These are phyloP conservation scores for Venturia aucupariae DNA, from an alignment of 2,329 filamentous ascomycete genomes.

Conservation along the genomic window DNA sequence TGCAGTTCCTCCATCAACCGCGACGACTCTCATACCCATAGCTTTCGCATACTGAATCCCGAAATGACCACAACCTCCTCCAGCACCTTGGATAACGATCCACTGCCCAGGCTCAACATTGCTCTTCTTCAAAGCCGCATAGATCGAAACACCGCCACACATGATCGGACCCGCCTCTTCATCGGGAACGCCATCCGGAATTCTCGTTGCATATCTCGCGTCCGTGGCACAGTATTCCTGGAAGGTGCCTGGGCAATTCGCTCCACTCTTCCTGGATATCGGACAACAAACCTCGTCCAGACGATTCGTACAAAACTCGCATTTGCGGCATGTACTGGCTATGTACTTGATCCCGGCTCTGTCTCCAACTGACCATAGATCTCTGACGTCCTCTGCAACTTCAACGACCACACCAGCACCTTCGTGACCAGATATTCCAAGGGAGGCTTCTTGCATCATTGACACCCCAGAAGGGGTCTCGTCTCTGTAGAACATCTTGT, in stretches of 20 bases:
- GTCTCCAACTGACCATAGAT: conserved; percentile 61
- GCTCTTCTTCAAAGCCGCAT: conserved; percentile 82
- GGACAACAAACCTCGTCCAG: conserved; percentile 49
- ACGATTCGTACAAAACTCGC: conserved; percentile 59
- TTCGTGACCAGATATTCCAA: conserved; percentile 61
- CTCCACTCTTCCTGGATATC: conserved; percentile 68
- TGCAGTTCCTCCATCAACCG: conserved; percentile 74
- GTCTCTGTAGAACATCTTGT: conserved; percentile 70
- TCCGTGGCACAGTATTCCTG: conserved; percentile 88
- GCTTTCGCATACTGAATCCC: conserved; percentile 83
- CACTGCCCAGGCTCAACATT: conserved; percentile 63
- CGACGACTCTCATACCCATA: conserved; percentile 74
- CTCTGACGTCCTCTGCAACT: conserved; percentile 61
- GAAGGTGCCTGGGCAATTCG: conserved; percentile 88
- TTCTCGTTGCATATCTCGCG: conserved; percentile 74
- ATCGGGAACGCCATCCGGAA: conserved; percentile 69
- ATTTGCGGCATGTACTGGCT: conserved; percentile 75
- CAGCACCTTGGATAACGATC: conserved; percentile 78
- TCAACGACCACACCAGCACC: conserved; percentile 78
- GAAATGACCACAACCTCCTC: conserved; percentile 70
- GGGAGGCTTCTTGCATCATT: conserved; percentile 43
- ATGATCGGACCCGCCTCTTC: conserved; percentile 72
- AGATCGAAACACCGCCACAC: conserved; percentile 79
- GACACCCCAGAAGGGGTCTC: conserved; percentile 72
- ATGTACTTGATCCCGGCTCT: conserved; percentile 79